Evolutionary conservation across 371 early-diverging fungal genomes (phyloP), one percentile per base, ranked within the genome.

Genomic region (Saksenaea oblongispora): DNA sequence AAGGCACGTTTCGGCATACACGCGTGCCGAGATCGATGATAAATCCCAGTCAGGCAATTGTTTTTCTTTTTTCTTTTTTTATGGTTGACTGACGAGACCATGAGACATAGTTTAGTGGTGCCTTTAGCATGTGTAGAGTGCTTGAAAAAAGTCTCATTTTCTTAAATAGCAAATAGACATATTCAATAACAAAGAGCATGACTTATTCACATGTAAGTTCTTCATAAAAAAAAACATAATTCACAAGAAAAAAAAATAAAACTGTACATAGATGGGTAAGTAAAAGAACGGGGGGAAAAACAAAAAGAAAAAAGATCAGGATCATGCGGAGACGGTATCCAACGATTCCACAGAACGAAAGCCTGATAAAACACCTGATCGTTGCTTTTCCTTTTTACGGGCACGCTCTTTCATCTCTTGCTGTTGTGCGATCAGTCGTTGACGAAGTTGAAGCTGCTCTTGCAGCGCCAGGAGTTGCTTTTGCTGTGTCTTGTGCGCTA

Each of bases 401-500:
- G 59, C n/a, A 26, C 59, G 55, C 14, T 36, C 35, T 22, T 26
- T 36, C 17, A 47, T 42, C 24, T 41, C 44, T 34, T 67, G 42
- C 18, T 75, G 75, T 47, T 72, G 71, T 5, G 65, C 66, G 15
- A 79, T 53, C 18, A 76, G 56, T 34, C 62, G 59, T 47, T 75
- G 67, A 51, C 77, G 80, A 28, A 56, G 60, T 28, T 73, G 72
- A 22, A 80, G 51, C 34, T 75, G 75, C 42, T 69, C 74, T 55
- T 80, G 78, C 14, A 80, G 51, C 34, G 66, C 70, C 53, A 73
- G 36, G 17, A 80, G 56, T 26, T 78, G 73, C 26, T 65, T 72
- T 58, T 75, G 73, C 28, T 77, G 78, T 11, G 73, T 58, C 31
- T 75, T 78, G 62, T 78, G 78, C 28, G 69, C 68, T 37, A 69